Base-by-base conservation (phyloP, 2,329 filamentous ascomycete species). In the Cladophialophora psammophila region DNA sequence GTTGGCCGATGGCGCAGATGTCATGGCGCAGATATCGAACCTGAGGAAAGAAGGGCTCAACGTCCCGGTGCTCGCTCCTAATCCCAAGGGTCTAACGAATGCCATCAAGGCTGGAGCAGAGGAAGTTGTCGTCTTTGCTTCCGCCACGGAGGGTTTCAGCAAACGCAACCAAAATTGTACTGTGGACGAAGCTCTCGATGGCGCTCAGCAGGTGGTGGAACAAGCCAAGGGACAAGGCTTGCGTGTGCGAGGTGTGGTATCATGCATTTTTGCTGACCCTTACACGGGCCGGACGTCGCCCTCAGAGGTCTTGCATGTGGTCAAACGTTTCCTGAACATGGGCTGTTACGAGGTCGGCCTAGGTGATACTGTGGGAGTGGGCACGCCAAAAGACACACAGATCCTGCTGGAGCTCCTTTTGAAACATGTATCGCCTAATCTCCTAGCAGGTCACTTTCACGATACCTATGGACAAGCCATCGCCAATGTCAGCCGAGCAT, bases 351-450 rank as follows among this genome's bases (percentile, higher is more conserved):
- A 97, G 82, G 93, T 97, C 72, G 91, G 91, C 1, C 86, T 97
- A 0, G 93, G 93, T 5, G 94, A 97, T 75, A 97, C 94, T 0
- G 94, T 93, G 0, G 94, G 94, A n/a, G 94, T 96, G 86, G 94
- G 93, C 34, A 96, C 92, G 59, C 75, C 75, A 52, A 71, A 64
- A 9, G 73, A 76, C 20, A 77, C 78, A 0, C 73, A 71, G 20
- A 69, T 63, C 4, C 71, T 82, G 1, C 55, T 81, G 90, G 89
- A 0, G 85, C 89, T 26, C 85, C 84, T 63, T 87, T n/a, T n/a
- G n/a, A n/a, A n/a, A n/a, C n/a, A n/a, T n/a, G n/a, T n/a, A n/a
- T n/a, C n/a, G n/a, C n/a, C n/a, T n/a, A n/a, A 89, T 73, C 89
- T 91, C 73, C 80, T 96, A 9, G 91, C 91, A 0, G 88, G 94